Evolutionary conservation across 495 filamentous ascomycete genomes (phyloP).

Genomic region (Penicillium psychrofluorescens): DNA sequence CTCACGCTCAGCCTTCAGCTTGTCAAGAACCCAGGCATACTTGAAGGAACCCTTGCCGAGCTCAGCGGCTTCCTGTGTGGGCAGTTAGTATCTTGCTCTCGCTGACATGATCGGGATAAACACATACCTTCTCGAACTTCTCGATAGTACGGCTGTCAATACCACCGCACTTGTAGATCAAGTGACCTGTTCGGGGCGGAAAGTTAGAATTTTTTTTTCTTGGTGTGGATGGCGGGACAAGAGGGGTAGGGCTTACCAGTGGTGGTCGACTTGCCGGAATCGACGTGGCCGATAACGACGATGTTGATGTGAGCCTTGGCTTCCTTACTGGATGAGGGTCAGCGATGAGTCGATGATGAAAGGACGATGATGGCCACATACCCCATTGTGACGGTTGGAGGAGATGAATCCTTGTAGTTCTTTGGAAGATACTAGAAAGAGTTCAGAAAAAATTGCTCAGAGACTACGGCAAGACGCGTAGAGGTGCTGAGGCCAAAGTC

Average conservation of each 20-base stretch:
- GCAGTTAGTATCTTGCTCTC: conserved; percentile 26
- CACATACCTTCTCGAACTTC: conserved; percentile 97
- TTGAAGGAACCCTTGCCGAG: conserved; percentile 99
- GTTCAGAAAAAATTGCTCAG: conserved; percentile 38
- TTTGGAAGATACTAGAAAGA: conserved; percentile 38
- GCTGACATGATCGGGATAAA: neutral
- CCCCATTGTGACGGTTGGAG: conserved; percentile 45
- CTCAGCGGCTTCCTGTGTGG: conserved; percentile 86
- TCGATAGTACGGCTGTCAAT: conserved; percentile 99
- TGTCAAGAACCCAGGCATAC: conserved; percentile 99
- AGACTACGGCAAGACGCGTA: conserved; percentile 46
- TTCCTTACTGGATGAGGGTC: conserved; percentile 60
- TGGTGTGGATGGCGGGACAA: conserved; percentile 17
- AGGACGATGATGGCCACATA: conserved; percentile 17
- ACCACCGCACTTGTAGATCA: conserved; percentile 99
- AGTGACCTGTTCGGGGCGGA: conserved; percentile 50
- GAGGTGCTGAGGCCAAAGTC: conserved; percentile 42
- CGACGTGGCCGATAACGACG: conserved; percentile 99
- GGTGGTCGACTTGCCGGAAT: conserved; percentile 99
- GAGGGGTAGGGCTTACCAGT: conserved; percentile 49
- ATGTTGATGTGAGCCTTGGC: conserved; percentile 85
- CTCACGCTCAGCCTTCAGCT: conserved; percentile 99
- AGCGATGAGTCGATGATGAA: conserved; percentile 4
- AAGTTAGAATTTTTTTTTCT: conserved; percentile 1
- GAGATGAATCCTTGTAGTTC: conserved; percentile 35